A percentile compares a stretch with the other conserved stretches of the same genome.
Conservation (phyloP, 805 yeast species). For the Schwanniomyces vanrijiae region DNA sequence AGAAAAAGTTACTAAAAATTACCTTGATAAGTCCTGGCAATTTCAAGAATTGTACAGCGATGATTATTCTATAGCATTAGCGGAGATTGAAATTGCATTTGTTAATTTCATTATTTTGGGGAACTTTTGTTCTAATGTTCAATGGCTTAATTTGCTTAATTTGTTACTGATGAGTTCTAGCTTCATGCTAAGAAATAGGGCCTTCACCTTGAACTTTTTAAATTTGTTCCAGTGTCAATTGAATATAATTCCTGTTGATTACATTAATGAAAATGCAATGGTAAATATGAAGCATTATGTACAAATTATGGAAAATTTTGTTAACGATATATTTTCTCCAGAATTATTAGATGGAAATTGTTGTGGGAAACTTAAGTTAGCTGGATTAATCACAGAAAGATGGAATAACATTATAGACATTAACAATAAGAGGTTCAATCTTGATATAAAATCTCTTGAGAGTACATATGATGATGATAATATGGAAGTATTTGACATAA, state of each 20-base stretch:
- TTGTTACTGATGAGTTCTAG: constrained; percentile 34
- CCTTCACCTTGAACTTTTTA: constrained; percentile 32
- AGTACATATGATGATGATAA: constrained; percentile 15
- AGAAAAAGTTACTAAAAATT: constrained; percentile 48
- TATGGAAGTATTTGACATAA: constrained; percentile 24
- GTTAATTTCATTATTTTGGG: constrained; percentile 52
- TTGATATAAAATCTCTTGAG: not conserved
- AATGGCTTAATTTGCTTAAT: constrained; percentile 58
- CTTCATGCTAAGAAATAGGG: constrained; percentile 19
- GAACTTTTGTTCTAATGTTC: constrained; percentile 61
- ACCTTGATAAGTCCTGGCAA: constrained; percentile 64
- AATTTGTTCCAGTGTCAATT: constrained; percentile 36
- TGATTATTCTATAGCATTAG: constrained; percentile 33
- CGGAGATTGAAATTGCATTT: constrained; percentile 57
- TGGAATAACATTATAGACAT: constrained; percentile 16
- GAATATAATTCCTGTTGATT: constrained; percentile 41
- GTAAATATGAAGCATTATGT: constrained; percentile 17
- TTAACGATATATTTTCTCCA: constrained; percentile 10
- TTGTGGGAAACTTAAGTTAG: constrained; percentile 19
- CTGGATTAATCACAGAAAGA: constrained; percentile 12
- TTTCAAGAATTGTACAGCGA: constrained; percentile 36
- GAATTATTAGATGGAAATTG: constrained; percentile 10
- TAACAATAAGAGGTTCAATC: constrained; percentile 9
- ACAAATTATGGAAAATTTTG: constrained; percentile 19
- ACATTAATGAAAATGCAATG: constrained; percentile 20